Conservation (phyloP, 345 rosid genomes). For the Acer saccharum region DNA sequence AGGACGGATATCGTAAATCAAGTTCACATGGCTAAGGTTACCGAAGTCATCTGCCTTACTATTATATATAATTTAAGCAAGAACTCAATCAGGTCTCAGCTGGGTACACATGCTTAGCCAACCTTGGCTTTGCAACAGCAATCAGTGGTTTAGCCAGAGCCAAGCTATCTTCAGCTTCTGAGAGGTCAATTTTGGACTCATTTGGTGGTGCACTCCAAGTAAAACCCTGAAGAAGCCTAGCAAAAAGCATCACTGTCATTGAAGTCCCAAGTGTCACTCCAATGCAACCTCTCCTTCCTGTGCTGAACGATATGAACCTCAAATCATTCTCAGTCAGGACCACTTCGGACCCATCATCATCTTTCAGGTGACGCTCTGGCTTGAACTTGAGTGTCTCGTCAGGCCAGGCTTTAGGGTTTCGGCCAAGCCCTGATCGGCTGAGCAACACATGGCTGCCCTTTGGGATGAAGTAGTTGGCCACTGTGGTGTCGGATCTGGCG, state of each 20-base stretch:
- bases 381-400: conserved; percentile 40
- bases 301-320: conserved; percentile 42
- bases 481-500: conserved; percentile 21
- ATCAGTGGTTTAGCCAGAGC: conserved; percentile 34
- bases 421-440: conserved; percentile 42
- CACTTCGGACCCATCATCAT: conserved; percentile 18
- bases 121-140: conserved; percentile 38
- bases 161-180: conserved; percentile 18
- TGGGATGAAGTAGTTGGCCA: conserved; percentile 52
- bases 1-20: too few species aligned
- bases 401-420: conserved; percentile 48
- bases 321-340: conserved; percentile 34
- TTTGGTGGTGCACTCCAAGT: conserved; percentile 34
- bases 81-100: too few species aligned
- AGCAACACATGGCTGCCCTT: conserved; percentile 50
- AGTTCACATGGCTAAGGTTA: too few species aligned
- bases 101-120: conserved; percentile 37
- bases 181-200: conserved; percentile 15
- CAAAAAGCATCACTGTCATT: conserved; percentile 51
- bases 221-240: conserved; percentile 55
- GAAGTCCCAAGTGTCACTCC: conserved; percentile 39
- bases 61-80: too few species aligned
- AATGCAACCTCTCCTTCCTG: conserved; percentile 49
- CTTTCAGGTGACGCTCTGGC: conserved; percentile 47
- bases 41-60: too few species aligned